phyloP scores from a whole-genome alignment of 768 basidiomycete genomes.

The Terana coerulea region DNA sequence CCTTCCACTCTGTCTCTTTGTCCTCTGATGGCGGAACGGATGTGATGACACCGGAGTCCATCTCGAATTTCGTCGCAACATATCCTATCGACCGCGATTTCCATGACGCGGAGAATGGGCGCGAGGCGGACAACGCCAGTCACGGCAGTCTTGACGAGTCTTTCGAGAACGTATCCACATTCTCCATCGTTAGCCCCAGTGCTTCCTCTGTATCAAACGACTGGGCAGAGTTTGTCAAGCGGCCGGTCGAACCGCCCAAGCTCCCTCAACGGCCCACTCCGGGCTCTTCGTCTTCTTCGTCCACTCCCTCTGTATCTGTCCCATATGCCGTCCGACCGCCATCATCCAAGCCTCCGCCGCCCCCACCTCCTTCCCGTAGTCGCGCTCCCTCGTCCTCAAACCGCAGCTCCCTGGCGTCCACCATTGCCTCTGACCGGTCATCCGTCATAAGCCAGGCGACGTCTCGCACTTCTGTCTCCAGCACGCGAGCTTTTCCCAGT shows the following conservation, averaged over 20 bases:
- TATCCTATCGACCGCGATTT: slow-evolving; percentile 41
- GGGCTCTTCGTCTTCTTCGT: slow-evolving; percentile 2
- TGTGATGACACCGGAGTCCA: slow-evolving; percentile 21
- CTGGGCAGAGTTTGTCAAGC: slow-evolving; percentile 18
- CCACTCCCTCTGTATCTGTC: background rate
- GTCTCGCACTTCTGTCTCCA: slow-evolving; percentile 28
- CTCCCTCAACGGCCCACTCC: slow-evolving; percentile 26
- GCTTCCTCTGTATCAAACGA: slow-evolving; percentile 34
- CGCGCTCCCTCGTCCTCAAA: slow-evolving; percentile 29
- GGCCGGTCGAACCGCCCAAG: slow-evolving; percentile 25
- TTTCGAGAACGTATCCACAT: slow-evolving; percentile 63
- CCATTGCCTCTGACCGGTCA: slow-evolving; percentile 43
- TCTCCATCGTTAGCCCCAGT: slow-evolving; percentile 51
- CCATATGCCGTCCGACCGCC: slow-evolving; percentile 8
- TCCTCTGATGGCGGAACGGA: slow-evolving; percentile 53
- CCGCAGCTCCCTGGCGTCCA: slow-evolving; percentile 34
- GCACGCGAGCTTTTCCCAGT: slow-evolving; percentile 29
- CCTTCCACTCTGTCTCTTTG: slow-evolving; percentile 80
- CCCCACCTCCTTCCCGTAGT: slow-evolving; percentile 20
- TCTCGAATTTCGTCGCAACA: slow-evolving; percentile 27
- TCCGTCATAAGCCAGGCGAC: slow-evolving; percentile 52
- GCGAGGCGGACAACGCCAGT: slow-evolving; percentile 49
- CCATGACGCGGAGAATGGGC: slow-evolving; percentile 10
- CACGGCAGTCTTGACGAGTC: slow-evolving; percentile 64
- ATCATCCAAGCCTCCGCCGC: slow-evolving; percentile 14